Conservation (phyloP, 2,329 filamentous ascomycete species). For the Xylariales sp. region DNA sequence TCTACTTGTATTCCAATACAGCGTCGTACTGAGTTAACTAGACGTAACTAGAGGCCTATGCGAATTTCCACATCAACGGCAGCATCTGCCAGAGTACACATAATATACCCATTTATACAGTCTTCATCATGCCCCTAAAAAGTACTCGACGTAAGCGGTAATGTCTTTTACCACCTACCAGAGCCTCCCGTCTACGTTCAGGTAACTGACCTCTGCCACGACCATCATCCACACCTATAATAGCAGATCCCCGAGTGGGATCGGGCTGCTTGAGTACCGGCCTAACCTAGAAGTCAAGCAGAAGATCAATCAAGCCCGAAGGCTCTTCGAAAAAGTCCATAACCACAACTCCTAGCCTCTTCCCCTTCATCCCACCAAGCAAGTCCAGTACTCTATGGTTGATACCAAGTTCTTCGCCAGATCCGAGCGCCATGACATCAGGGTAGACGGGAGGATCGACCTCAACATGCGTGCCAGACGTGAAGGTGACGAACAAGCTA, state of each 20-base stretch:
- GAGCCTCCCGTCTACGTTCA: not conserved
- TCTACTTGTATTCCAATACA: too few species aligned
- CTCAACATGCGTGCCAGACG: slow-evolving; percentile 56
- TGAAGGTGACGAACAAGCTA: slow-evolving; percentile 61
- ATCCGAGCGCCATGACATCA: slow-evolving; percentile 58
- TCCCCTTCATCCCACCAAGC: slow-evolving; percentile 53
- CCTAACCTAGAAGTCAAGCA: slow-evolving; percentile 47
- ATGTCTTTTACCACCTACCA: too few species aligned
- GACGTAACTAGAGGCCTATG: too few species aligned
- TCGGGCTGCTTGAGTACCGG: not conserved
- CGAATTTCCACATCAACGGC: too few species aligned
- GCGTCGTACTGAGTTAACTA: too few species aligned
- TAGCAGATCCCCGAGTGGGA: too few species aligned
- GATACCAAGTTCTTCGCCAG: slow-evolving; percentile 53
- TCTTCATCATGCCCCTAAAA: not conserved
- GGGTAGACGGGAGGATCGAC: slow-evolving; percentile 56
- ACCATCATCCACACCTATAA: not conserved
- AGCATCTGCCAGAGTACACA: too few species aligned
- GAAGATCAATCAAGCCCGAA: slow-evolving; percentile 53
- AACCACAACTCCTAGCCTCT: slow-evolving; percentile 63
- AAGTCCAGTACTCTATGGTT: slow-evolving; percentile 57
- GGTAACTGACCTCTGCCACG: not conserved
- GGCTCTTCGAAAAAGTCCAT: slow-evolving; percentile 63
- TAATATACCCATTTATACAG: too few species aligned
- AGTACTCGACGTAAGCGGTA: not conserved